Percentiles rank a stretch among this genome's conserved stretches.
Evolutionary conservation across 306 rosid species (phyloP).

Genomic region (Castanea mollissima): DNA sequence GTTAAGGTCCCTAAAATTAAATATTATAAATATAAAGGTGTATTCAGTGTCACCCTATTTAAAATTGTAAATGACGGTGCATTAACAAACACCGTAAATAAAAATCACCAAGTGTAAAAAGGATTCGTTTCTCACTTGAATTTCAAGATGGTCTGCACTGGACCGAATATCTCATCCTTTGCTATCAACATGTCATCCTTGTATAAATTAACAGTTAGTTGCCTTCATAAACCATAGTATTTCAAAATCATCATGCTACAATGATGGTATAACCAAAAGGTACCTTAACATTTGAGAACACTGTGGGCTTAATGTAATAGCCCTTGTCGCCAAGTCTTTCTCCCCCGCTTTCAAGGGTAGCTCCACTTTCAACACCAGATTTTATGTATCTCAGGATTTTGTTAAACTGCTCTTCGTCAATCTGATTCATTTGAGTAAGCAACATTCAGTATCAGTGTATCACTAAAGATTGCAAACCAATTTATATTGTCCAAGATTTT

Average conservation of each 20-base stretch:
- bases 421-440: constrained; percentile 36
- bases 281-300: constrained; percentile 85
- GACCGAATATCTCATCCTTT: constrained; percentile 88
- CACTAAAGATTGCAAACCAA: constrained; percentile 17
- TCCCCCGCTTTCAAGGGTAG: constrained; percentile 86
- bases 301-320: constrained; percentile 80
- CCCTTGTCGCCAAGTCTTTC: constrained; percentile 74
- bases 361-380: constrained; percentile 74
- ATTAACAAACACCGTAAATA: no score
- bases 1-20: constrained; percentile 46
- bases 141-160: constrained; percentile 83
- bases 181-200: constrained; percentile 90
- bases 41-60: no score
- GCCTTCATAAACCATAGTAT: neutral
- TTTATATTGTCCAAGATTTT: neutral
- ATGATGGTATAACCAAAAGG: constrained; percentile 4
- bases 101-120: neutral
- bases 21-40: no score
- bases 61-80: no score
- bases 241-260: neutral
- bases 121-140: constrained; percentile 56
- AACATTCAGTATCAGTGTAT: constrained; percentile 5
- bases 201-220: constrained; percentile 9
- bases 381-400: constrained; percentile 69
- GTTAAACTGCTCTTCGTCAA: constrained; percentile 70